These are phyloP conservation scores for Pleurotus tuber-regium DNA, from an alignment of 768 basidiomycete genomes.

Conservation along the genomic window DNA sequence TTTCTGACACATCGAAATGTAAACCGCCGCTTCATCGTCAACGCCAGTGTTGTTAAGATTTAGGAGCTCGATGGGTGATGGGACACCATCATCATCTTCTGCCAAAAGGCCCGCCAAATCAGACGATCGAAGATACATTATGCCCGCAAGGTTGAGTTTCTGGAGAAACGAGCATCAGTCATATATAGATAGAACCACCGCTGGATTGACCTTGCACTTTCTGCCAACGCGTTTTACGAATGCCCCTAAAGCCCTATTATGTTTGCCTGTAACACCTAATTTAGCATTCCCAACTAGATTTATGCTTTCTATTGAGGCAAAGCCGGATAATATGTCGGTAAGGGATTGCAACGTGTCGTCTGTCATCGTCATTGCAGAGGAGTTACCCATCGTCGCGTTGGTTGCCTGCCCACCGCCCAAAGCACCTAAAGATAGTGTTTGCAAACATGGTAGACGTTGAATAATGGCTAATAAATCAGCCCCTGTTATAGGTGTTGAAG, in stretches of 20 bases:
- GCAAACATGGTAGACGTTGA: constrained; percentile 36
- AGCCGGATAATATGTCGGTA: constrained; percentile 36
- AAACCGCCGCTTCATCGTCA: constrained; percentile 54
- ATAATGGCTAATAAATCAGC: constrained; percentile 40
- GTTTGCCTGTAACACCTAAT: constrained; percentile 38
- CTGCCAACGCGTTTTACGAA: constrained; percentile 56
- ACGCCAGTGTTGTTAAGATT: constrained; percentile 59
- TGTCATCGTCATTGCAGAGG: constrained; percentile 53
- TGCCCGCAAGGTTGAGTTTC: constrained; percentile 58
- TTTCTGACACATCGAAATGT: constrained; percentile 47
- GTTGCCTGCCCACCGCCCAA: constrained; percentile 49
- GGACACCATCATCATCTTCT: constrained; percentile 24
- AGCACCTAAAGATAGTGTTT: constrained; percentile 54
- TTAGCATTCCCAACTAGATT: constrained; percentile 66
- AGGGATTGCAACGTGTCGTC: constrained; percentile 45
- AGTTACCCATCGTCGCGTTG: constrained; percentile 40
- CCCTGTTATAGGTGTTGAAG: constrained; percentile 46
- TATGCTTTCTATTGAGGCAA: constrained; percentile 43
- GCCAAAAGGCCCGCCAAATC: constrained; percentile 51
- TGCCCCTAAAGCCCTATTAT: constrained; percentile 34
- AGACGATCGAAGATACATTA: constrained; percentile 46
- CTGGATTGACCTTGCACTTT: constrained; percentile 47
- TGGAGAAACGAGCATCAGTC: constrained; percentile 18
- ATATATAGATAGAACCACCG: neutral
- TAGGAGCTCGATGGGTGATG: constrained; percentile 45